Evolutionary conservation across 1,284 basidiomycete genomes (phyloP).

Genomic region (Dichomitus squalens): DNA sequence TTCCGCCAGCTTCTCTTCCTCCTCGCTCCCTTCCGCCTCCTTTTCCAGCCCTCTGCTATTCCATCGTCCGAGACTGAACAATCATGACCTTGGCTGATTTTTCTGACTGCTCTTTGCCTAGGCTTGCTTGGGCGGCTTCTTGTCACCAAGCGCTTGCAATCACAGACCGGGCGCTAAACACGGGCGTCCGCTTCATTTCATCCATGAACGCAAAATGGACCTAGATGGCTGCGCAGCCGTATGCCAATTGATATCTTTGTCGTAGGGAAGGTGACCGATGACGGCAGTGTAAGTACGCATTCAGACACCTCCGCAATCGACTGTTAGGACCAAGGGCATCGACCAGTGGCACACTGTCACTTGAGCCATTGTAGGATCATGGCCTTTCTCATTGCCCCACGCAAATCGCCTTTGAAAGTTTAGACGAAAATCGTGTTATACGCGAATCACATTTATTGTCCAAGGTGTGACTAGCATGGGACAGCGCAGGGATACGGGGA

Average conservation of each 20-base stretch:
- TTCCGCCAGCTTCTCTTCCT: conserved; percentile 5
- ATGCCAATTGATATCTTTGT: background rate
- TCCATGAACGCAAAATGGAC: background rate
- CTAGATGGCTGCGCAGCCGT: background rate
- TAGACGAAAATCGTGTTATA: too few species aligned
- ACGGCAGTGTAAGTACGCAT: too few species aligned
- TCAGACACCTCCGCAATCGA: too few species aligned
- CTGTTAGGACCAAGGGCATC: too few species aligned
- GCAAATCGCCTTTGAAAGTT: too few species aligned
- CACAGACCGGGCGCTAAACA: background rate
- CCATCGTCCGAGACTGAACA: background rate
- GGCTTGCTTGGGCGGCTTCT: background rate
- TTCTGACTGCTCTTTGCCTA: background rate
- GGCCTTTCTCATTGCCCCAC: too few species aligned
- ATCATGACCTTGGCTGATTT: background rate
- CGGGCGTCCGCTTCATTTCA: background rate
- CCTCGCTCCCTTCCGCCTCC: background rate
- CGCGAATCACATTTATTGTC: too few species aligned
- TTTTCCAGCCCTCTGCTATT: background rate
- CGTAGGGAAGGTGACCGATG: background rate
- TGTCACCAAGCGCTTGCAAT: background rate
- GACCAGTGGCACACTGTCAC: too few species aligned
- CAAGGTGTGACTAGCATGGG: too few species aligned
- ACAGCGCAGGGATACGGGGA: too few species aligned
- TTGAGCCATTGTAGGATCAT: too few species aligned